Base-by-base conservation (phyloP, 2,329 filamentous ascomycete genomes). In the Hypomyces perniciosus region DNA sequence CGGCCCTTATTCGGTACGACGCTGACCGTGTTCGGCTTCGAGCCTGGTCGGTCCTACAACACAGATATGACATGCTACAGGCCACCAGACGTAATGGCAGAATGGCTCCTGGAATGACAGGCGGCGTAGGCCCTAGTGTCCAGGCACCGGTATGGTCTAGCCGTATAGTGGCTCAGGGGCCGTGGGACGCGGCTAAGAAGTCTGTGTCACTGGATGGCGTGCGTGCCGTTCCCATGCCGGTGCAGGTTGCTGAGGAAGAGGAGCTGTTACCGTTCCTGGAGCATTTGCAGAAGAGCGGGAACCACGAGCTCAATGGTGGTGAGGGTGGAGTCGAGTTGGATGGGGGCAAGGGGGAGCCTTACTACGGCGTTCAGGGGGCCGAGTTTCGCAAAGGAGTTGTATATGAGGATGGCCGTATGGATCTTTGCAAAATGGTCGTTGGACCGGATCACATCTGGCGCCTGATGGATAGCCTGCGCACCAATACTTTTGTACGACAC, bases 351-450 rank as follows among this genome's bases (percentile, higher is more conserved):
- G 66, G 65, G 5, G 68, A 70, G 61, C 66, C 67, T 7, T 62
- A 65, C 54, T 69, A 70, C 41, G 61, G 62, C 13, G 62, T 65
- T 10, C 61, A 64, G 31, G 68, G 62, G 4, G 62, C 62, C 37
- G 68, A 71, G 58, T 71, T 69, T 38, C 62, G 54, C 27, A 65
- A 63, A 57, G 69, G 68, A 29, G 68, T 71, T 27, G 62, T 78
- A 5, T 80, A 79, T 53, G 69, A 75, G 47, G 77, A 79, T 55
- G 71, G 72, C 7, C 70, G 76, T 9, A 72, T 80, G 64, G 77
- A 80, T 57, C 69, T 80, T 2, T 79, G 77, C 66, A 78, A 79
- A 64, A 76, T 76, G 68, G 76, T 76, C 4, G 70, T 79, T 37
- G 77, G 76, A 1, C 76, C 76, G 8, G 69, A 71, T 13, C 72